These are phyloP conservation scores for Cadophora sp. DNA, from an alignment of 2,329 filamentous ascomycete species.

Conservation along the genomic window DNA sequence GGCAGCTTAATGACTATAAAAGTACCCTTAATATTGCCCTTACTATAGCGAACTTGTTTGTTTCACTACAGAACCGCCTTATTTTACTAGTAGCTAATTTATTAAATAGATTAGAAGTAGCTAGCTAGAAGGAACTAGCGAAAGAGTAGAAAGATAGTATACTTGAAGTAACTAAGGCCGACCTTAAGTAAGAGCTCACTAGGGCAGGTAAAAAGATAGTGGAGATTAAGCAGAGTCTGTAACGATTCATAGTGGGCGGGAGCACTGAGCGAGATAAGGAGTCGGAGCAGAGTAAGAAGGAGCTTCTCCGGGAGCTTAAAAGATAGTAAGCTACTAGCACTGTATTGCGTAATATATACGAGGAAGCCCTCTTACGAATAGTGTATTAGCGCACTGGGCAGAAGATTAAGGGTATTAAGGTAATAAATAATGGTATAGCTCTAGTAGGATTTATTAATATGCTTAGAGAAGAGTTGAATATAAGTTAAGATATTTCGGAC, in stretches of 20 bases:
- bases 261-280: neutral
- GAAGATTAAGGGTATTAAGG: conserved; percentile 11
- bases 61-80: neutral
- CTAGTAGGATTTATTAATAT: neutral
- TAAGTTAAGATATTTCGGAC: neutral
- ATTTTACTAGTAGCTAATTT: neutral
- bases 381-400: conserved; percentile 5
- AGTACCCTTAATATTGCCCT: neutral
- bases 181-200: neutral
- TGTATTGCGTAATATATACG: neutral
- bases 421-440: conserved; percentile 3
- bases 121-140: neutral
- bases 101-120: neutral
- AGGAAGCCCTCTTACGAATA: conserved; percentile 3
- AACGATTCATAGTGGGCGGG: neutral
- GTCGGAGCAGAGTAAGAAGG: neutral
- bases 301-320: conserved; percentile 7
- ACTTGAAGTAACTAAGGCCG: neutral
- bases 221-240: neutral
- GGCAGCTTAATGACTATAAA: neutral
- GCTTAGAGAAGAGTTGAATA: neutral
- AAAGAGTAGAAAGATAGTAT: neutral
- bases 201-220: neutral
- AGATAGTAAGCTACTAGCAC: conserved; percentile 1
- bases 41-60: neutral